A percentile compares a stretch with the other conserved stretches of the same genome.
Conservation (phyloP, 2,329 filamentous ascomycete genomes). For the Aureobasidium lini region DNA sequence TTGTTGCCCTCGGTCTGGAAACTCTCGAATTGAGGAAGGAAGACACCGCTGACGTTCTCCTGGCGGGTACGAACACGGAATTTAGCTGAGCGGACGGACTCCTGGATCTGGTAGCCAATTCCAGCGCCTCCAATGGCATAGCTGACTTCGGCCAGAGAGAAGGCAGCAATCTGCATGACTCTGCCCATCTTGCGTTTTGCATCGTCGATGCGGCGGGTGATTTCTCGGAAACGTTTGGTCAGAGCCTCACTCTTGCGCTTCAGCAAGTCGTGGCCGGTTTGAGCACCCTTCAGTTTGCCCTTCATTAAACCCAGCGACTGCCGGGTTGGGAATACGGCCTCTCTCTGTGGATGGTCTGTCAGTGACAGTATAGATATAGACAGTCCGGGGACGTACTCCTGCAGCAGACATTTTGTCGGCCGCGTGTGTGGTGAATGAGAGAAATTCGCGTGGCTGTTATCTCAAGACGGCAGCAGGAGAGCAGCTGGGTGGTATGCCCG, state of each 20-base stretch:
- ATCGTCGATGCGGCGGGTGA: conserved; percentile 94
- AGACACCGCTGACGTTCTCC: conserved; percentile 96
- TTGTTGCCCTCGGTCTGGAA: conserved; percentile 83
- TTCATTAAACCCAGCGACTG: conserved; percentile 98
- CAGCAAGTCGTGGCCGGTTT: conserved; percentile 78
- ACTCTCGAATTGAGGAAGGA: conserved; percentile 89
- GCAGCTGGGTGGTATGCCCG: background rate
- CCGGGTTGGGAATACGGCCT: conserved; percentile 94
- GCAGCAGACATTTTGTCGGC: conserved; percentile 33
- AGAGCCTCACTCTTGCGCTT: conserved; percentile 98
- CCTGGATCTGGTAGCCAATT: conserved; percentile 94
- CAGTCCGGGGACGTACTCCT: conserved; percentile 25
- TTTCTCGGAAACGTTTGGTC: conserved; percentile 74
- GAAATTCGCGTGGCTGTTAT: background rate
- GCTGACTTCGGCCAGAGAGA: conserved; percentile 93
- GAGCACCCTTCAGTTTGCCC: conserved; percentile 79
- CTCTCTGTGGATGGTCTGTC: conserved; percentile 54
- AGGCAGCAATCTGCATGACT: conserved; percentile 98
- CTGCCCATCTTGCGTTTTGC: conserved; percentile 99
- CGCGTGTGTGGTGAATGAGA: background rate
- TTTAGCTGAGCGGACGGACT: conserved; percentile 85
- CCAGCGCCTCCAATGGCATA: conserved; percentile 86
- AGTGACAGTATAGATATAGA: background rate
- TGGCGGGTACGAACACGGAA: conserved; percentile 93
- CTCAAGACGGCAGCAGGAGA: background rate